A percentile compares a stretch with the other conserved stretches of the same genome.
Conservation (phyloP, 768 basidiomycete species). For the Suillus placidus region DNA sequence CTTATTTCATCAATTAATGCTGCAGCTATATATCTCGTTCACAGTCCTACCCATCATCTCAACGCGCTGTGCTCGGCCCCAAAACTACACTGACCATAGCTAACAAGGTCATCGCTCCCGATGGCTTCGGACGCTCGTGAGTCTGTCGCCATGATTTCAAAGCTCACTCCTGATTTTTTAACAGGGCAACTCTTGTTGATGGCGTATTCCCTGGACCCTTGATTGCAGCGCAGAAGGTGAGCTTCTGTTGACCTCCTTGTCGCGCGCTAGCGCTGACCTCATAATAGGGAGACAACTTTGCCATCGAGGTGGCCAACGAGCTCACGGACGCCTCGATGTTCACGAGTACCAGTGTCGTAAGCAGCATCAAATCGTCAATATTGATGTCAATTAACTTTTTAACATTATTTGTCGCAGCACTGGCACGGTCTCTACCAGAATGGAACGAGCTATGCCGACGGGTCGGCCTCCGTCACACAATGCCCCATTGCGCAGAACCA, state of each 20-base stretch:
- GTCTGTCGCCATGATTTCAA: slow-evolving; percentile 16
- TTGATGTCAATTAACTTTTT: not conserved
- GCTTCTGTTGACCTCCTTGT: not conserved
- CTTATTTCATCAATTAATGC: slow-evolving; percentile 16
- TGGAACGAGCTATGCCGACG: slow-evolving; percentile 48
- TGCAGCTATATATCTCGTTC: slow-evolving; percentile 25
- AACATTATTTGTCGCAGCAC: slow-evolving; percentile 38
- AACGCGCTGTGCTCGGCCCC: slow-evolving; percentile 17
- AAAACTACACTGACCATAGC: slow-evolving; percentile 34
- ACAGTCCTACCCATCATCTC: slow-evolving; percentile 8
- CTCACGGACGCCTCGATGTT: slow-evolving; percentile 51
- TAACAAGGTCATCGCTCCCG: slow-evolving; percentile 46
- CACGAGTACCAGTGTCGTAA: slow-evolving; percentile 51
- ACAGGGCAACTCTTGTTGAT: slow-evolving; percentile 44
- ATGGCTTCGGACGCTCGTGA: slow-evolving; percentile 47
- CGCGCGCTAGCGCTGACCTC: slow-evolving; percentile 5
- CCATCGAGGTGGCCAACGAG: slow-evolving; percentile 47
- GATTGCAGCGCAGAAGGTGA: slow-evolving; percentile 42
- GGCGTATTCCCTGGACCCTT: slow-evolving; percentile 49
- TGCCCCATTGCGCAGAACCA: slow-evolving; percentile 29
- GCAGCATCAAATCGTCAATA: slow-evolving; percentile 14
- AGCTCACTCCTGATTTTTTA: not conserved
- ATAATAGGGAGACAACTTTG: slow-evolving; percentile 40
- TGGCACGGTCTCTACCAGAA: slow-evolving; percentile 57
- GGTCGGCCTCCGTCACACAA: slow-evolving; percentile 38